phyloP scores from a whole-genome alignment of 495 filamentous ascomycete genomes.

The Annulohypoxylon stygium region DNA sequence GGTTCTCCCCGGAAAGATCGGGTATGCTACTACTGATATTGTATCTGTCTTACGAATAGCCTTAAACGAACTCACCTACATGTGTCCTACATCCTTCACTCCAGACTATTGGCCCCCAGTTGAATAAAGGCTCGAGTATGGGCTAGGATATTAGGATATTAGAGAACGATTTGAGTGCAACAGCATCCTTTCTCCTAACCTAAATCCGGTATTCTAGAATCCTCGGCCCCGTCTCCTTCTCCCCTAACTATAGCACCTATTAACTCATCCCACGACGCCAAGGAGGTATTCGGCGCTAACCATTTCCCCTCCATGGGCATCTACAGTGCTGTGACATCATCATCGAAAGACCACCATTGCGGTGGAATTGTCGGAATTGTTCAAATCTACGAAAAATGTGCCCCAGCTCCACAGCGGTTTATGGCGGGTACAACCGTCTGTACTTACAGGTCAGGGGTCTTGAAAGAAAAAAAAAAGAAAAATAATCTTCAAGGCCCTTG shows the following conservation, averaged over 20 bases:
- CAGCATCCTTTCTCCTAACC: conserved; percentile 11
- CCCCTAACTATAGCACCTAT: conserved; percentile 17
- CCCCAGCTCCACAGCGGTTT: conserved; percentile 43
- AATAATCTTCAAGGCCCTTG: conserved; percentile 21
- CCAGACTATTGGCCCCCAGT: conserved; percentile 18
- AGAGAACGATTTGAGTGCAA: conserved; percentile 11
- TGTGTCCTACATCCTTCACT: conserved; percentile 12
- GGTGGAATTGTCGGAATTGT: conserved; percentile 33
- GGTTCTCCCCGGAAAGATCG: conserved; percentile 8
- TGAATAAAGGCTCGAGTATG: conserved; percentile 9
- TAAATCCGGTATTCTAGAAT: conserved; percentile 18
- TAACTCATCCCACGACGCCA: conserved; percentile 36
- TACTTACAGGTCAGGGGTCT: conserved; percentile 19
- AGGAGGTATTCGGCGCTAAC: conserved; percentile 34
- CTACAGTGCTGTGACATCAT: conserved; percentile 41
- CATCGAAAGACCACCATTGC: conserved; percentile 41
- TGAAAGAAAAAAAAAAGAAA: conserved; percentile 21
- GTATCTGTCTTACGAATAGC: conserved; percentile 16
- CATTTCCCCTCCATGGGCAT: conserved; percentile 32
- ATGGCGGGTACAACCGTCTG: conserved; percentile 41
- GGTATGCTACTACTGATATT: conserved; percentile 20
- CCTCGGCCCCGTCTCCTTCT: conserved; percentile 12
- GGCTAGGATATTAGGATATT: conserved; percentile 13
- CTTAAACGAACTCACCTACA: conserved; percentile 14
- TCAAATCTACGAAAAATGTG: conserved; percentile 19